Evolutionary conservation across 345 rosid species (phyloP).

Genomic region (Psidium friedrichsthalianum): DNA sequence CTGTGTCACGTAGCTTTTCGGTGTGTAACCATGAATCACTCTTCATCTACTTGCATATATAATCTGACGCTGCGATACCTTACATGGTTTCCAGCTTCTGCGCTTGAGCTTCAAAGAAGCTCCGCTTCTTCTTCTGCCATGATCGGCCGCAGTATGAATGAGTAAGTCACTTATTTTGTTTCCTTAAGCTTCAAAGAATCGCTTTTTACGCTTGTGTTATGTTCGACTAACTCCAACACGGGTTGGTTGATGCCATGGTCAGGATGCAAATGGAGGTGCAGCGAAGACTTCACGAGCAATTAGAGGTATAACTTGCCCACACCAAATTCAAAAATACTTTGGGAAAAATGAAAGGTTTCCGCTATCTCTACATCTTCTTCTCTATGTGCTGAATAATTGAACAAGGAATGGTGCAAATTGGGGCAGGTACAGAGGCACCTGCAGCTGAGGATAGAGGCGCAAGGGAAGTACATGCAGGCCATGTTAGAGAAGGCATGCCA

Average conservation of each 20-base stretch:
- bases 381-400: not conserved
- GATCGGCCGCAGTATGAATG: conserved; percentile 92
- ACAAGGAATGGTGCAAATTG: not conserved
- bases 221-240: not conserved
- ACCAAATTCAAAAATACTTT: not conserved
- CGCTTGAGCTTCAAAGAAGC: conserved; percentile 79
- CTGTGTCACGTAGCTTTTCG: not conserved
- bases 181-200: not conserved
- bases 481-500: conserved; percentile 93
- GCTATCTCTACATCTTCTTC: not conserved
- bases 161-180: conserved; percentile 32
- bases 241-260: conserved; percentile 23
- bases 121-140: conserved; percentile 81
- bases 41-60: not conserved
- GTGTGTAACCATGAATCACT: not conserved
- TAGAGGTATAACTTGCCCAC: conserved; percentile 51
- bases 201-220: not conserved
- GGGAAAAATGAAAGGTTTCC: not conserved
- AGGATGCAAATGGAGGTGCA: conserved; percentile 99
- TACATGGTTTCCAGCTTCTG: conserved; percentile 26
- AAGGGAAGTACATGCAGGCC: conserved; percentile 97
- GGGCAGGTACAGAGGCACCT: conserved; percentile 89
- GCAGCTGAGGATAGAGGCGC: conserved; percentile 96
- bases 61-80: not conserved
- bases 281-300: conserved; percentile 92